Conservation (phyloP, 352 stramenopile species). For the Phytopythium montanum region DNA sequence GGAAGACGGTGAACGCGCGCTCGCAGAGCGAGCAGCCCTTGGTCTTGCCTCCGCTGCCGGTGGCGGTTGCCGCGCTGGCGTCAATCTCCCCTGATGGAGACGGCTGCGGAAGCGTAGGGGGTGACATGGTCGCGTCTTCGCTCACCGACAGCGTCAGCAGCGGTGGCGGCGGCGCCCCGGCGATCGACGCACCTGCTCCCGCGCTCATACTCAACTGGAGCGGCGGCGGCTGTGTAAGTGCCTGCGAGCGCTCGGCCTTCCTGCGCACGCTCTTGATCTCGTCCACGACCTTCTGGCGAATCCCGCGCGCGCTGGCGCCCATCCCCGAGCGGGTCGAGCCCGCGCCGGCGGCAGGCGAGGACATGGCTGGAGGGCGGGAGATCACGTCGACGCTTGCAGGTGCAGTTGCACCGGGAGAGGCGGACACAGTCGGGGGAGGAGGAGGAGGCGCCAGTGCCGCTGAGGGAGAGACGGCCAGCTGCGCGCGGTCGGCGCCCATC, state of each 20-base stretch:
- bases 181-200: background rate
- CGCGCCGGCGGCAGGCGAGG: background rate
- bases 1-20: constrained; percentile 74
- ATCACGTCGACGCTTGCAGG: constrained; percentile 4
- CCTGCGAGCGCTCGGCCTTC: constrained; percentile 18
- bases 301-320: constrained; percentile 23
- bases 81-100: constrained; percentile 14
- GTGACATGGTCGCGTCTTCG: constrained; percentile 8
- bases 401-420: background rate
- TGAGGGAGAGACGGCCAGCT: background rate
- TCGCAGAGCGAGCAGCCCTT: constrained; percentile 60
- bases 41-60: constrained; percentile 9
- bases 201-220: constrained; percentile 24
- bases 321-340: constrained; percentile 5
- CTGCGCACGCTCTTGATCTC: constrained; percentile 63
- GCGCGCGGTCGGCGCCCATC: background rate
- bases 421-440: background rate
- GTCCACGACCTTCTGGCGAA: constrained; percentile 60
- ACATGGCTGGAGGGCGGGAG: constrained; percentile 5
- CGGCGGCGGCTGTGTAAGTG: constrained; percentile 14
- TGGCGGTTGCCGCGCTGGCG: constrained; percentile 11
- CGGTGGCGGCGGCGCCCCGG: background rate
- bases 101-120: background rate
- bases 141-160: constrained; percentile 32
- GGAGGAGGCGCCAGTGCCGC: background rate